Percentiles rank a stretch among this genome's conserved stretches.
Conservation (phyloP, 805 yeast genomes). For the Metschnikowia continentalis region DNA sequence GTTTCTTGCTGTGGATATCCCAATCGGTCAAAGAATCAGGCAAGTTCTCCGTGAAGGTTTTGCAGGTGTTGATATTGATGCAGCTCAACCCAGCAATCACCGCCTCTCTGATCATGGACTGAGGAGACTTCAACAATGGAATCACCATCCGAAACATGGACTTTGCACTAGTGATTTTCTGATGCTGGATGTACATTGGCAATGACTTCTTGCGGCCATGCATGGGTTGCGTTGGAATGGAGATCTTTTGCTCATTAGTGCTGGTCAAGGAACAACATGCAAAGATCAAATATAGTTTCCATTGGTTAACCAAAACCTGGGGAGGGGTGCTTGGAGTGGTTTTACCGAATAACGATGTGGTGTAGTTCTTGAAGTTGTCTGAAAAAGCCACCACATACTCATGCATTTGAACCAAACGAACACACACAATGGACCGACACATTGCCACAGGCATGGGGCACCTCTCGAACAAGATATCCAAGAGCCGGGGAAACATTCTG, state of each 20-base stretch:
- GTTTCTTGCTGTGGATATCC: constrained; percentile 33
- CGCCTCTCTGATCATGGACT: constrained; percentile 72
- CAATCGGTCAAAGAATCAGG: constrained; percentile 54
- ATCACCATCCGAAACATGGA: constrained; percentile 84
- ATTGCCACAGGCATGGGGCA: constrained; percentile 94
- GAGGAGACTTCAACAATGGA: constrained; percentile 71
- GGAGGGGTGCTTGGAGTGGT: constrained; percentile 43
- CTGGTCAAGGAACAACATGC: constrained; percentile 91
- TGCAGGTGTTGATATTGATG: constrained; percentile 84
- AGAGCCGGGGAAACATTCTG: constrained; percentile 71
- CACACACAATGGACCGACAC: constrained; percentile 87
- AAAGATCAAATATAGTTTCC: constrained; percentile 84
- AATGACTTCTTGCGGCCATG: constrained; percentile 76
- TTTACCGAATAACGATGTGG: constrained; percentile 34
- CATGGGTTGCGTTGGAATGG: constrained; percentile 42
- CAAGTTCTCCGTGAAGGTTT: constrained; percentile 71
- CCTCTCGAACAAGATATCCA: constrained; percentile 65
- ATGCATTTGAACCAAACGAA: constrained; percentile 79
- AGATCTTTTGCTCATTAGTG: constrained; percentile 77
- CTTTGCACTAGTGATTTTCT: constrained; percentile 87
- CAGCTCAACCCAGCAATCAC: constrained; percentile 86
- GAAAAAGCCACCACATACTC: constrained; percentile 60
- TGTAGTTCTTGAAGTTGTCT: constrained; percentile 36
- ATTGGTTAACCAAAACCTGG: constrained; percentile 73
- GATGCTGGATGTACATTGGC: constrained; percentile 81